Conservation (phyloP, 2,329 filamentous ascomycete species). For the Apiospora aurea region DNA sequence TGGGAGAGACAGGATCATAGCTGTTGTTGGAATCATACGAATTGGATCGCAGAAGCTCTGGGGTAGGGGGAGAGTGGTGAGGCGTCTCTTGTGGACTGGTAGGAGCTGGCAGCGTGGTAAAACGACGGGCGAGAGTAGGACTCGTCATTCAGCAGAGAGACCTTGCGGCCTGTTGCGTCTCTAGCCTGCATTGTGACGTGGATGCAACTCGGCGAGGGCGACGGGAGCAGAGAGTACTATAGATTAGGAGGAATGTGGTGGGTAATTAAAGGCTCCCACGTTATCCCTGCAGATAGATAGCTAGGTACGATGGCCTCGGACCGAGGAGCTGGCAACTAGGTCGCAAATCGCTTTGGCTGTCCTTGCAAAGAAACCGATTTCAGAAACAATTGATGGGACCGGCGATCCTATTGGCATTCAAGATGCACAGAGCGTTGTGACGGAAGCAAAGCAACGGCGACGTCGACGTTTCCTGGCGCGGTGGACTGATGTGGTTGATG, state of each 20-base stretch:
- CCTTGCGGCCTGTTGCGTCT: conserved; percentile 63
- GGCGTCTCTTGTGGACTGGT: conserved; percentile 45
- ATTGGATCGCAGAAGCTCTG: conserved; percentile 65
- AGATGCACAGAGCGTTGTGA: neutral
- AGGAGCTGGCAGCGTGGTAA: conserved; percentile 47
- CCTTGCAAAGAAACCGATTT: no score
- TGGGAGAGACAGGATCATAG: conserved; percentile 60
- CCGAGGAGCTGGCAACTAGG: neutral
- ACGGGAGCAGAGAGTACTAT: neutral
- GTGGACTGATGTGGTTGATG: neutral
- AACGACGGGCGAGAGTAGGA: conserved; percentile 40
- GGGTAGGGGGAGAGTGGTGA: conserved; percentile 60
- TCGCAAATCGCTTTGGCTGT: no score
- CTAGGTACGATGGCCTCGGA: neutral
- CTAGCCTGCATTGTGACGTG: conserved; percentile 57
- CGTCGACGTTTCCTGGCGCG: neutral
- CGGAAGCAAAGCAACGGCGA: neutral
- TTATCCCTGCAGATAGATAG: conserved; percentile 5
- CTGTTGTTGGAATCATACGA: conserved; percentile 67
- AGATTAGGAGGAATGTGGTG: neutral
- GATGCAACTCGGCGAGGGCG: conserved; percentile 26
- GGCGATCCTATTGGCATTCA: neutral
- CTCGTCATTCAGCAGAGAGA: conserved; percentile 68
- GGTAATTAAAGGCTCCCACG: neutral
- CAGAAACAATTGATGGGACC: neutral